Conservation (phyloP, 2,329 filamentous ascomycete species). For the Colletotrichum filicis region DNA sequence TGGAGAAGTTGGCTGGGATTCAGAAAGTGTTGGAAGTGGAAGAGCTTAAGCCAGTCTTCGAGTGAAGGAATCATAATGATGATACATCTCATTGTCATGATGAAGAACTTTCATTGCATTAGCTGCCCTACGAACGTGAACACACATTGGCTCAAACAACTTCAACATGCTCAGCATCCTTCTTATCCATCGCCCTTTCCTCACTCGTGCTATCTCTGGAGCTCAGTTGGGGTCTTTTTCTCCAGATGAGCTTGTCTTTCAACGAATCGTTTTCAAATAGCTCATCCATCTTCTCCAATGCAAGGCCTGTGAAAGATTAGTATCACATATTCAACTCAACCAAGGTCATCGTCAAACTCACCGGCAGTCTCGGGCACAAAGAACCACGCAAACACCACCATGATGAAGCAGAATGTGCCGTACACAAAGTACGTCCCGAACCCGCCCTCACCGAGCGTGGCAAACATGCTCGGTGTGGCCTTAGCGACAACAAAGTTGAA, state of each 20-base stretch:
- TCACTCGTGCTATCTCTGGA: neutral
- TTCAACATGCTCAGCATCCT: constrained; percentile 14
- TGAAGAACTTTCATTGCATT: too few relatives aligned
- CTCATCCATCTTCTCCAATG: constrained; percentile 44
- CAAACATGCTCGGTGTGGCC: constrained; percentile 59
- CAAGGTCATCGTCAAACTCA: constrained; percentile 34
- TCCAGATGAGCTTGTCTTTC: constrained; percentile 3
- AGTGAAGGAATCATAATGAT: neutral
- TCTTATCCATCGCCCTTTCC: constrained; percentile 9
- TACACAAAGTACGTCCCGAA: constrained; percentile 68
- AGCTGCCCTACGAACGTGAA: too few relatives aligned
- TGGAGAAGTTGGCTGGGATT: neutral
- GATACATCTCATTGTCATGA: neutral
- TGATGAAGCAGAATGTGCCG: constrained; percentile 65
- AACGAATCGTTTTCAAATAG: constrained; percentile 37
- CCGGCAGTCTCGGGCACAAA: constrained; percentile 69
- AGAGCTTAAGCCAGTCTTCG: neutral
- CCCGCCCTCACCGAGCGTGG: constrained; percentile 40
- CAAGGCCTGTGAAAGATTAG: constrained; percentile 19
- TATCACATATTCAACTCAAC: neutral
- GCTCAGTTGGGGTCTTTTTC: neutral
- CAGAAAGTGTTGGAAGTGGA: neutral
- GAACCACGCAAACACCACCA: constrained; percentile 60
- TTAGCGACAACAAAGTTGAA: constrained; percentile 70
- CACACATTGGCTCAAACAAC: neutral